Conservation (phyloP, 2,329 filamentous ascomycete species). For the Cordyceps tenuipes region DNA sequence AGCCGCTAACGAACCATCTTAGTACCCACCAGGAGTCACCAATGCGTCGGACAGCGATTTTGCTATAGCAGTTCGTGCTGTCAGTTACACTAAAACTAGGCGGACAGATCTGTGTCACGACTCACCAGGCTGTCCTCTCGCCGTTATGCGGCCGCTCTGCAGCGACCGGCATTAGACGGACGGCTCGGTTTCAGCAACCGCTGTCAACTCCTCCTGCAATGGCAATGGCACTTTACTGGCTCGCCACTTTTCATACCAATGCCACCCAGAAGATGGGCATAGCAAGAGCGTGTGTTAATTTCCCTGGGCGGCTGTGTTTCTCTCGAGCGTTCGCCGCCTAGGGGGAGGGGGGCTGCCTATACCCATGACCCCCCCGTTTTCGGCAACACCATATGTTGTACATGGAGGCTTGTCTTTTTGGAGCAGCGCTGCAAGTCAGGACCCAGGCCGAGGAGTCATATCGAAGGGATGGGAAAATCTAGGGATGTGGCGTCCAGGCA, state of each 20-base stretch:
- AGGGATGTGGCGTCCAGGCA: not conserved
- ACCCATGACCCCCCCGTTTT: no score
- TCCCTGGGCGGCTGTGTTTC: not conserved
- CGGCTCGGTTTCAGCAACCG: not conserved
- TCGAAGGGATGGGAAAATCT: not conserved
- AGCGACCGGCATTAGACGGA: no score
- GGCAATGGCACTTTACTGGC: no score
- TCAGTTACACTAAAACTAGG: not conserved
- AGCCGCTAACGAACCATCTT: not conserved
- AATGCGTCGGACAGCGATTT: no score
- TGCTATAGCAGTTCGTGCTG: no score
- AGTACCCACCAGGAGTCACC: no score
- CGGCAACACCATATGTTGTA: not conserved
- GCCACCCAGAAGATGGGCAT: not conserved
- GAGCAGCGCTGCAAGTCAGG: not conserved
- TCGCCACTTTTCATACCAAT: no score
- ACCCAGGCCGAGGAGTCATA: slow-evolving; percentile 1
- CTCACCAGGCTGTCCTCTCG: not conserved
- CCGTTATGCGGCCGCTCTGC: no score
- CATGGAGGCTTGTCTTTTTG: not conserved
- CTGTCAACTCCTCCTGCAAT: not conserved
- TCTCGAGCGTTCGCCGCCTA: not conserved
- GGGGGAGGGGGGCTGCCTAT: no score
- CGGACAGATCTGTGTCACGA: not conserved
- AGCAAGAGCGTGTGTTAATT: not conserved